phyloP scores from a whole-genome alignment of 306 rosid genomes.

The Rosa rugosa region DNA sequence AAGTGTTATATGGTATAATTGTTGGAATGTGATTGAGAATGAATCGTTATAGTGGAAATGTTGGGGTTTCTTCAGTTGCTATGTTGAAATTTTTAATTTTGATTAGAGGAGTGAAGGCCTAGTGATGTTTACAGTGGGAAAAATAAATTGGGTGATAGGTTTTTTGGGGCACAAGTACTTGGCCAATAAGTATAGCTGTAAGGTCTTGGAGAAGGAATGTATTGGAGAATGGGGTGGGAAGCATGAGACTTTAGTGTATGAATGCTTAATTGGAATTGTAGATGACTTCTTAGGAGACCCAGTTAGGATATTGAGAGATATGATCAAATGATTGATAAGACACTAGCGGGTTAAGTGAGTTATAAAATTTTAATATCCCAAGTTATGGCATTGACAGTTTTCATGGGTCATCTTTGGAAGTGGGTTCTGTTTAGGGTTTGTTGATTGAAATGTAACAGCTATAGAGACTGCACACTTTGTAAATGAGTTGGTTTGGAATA shows the following conservation, averaged over 20 bases:
- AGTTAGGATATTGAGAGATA: not conserved
- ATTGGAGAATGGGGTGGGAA: not conserved
- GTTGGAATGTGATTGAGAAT: not conserved
- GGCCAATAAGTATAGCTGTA: not conserved
- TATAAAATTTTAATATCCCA: not conserved
- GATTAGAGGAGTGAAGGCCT: not conserved
- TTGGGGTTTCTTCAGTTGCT: not conserved
- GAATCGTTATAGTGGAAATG: not conserved
- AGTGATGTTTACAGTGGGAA: not conserved
- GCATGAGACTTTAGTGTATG: not conserved
- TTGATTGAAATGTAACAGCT: not conserved
- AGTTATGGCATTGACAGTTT: not conserved
- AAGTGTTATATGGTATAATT: not conserved
- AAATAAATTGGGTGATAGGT: not conserved
- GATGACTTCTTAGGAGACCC: not conserved
- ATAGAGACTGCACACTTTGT: not conserved
- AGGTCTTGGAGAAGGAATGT: not conserved
- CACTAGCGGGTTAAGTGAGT: not conserved
- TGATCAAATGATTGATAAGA: not conserved
- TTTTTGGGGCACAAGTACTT: not conserved
- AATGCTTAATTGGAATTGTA: not conserved
- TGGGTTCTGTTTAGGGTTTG: not conserved
- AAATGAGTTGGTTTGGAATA: not conserved
- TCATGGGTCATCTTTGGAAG: not conserved
- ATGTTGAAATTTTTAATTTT: not conserved